Conservation (phyloP, 352 stramenopile species). For the Pythium monospermum region DNA sequence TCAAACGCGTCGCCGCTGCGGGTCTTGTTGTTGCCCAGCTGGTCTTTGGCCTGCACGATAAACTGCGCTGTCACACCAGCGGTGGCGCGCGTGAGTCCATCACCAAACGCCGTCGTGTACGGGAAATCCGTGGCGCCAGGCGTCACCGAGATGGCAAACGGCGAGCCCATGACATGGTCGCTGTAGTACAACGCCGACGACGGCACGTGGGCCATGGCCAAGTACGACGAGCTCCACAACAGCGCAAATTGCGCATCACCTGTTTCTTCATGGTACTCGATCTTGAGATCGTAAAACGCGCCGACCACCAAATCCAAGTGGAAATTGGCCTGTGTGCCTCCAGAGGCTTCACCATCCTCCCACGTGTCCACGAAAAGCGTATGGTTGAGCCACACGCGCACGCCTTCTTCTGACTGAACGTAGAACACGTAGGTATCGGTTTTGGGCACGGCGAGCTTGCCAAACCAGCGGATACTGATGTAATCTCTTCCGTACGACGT, state of each 20-base stretch:
- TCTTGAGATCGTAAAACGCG: slow-evolving; percentile 90
- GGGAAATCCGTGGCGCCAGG: slow-evolving; percentile 94
- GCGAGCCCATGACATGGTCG: slow-evolving; percentile 92
- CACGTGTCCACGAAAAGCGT: slow-evolving; percentile 90
- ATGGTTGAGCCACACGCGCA: slow-evolving; percentile 93
- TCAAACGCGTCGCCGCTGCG: slow-evolving; percentile 72
- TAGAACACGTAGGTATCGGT: slow-evolving; percentile 93
- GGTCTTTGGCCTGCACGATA: slow-evolving; percentile 92
- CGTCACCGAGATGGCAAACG: slow-evolving; percentile 86
- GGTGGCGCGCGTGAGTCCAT: slow-evolving; percentile 61
- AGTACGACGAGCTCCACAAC: slow-evolving; percentile 91
- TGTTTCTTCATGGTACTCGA: slow-evolving; percentile 95
- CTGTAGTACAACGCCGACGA: slow-evolving; percentile 76
- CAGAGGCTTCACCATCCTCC: slow-evolving; percentile 40
- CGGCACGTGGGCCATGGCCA: slow-evolving; percentile 82
- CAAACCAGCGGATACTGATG: slow-evolving; percentile 92
- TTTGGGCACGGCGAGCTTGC: slow-evolving; percentile 83
- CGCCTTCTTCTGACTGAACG: slow-evolving; percentile 87
- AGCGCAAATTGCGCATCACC: slow-evolving; percentile 85
- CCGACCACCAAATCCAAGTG: slow-evolving; percentile 54
- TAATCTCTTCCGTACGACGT: slow-evolving; percentile 94
- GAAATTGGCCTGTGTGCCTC: slow-evolving; percentile 60
- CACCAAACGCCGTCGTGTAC: slow-evolving; percentile 89
- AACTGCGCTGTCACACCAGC: slow-evolving; percentile 89
- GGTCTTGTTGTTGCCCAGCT: slow-evolving; percentile 90